Base-by-base conservation (phyloP, 1,284 basidiomycete species). In the Cystobasidium slooffiae region DNA sequence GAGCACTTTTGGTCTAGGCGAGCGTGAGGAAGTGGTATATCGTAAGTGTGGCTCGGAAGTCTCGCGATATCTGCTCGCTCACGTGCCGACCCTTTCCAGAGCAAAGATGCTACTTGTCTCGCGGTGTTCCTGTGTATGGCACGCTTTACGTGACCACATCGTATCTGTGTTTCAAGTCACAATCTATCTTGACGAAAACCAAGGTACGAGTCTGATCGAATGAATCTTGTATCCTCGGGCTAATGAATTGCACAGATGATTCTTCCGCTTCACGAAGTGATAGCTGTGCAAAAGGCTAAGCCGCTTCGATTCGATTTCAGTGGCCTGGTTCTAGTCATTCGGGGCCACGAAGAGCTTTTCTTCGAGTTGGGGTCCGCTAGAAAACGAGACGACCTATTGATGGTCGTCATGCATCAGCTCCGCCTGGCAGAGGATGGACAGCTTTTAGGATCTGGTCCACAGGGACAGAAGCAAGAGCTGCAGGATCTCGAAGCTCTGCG, bases 321-420 rank as follows among this genome's bases (percentile, higher is more conserved):
- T 78, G 96, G 94, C 7, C 87, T 98, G 22, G 89, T 93, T 41
- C 85, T 98, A 74, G 90, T 97, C 68, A 89, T 99, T 77, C 92
- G 92, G 79, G 96, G 96, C 0, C 92, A 97, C 81, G 96, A 98
- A 84, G 96, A 99, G 81, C 85, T 99, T 1, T 99, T 98, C 84
- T 91, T 98, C 78, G 96, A 98, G 83, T 96, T 99, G 80, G 85
- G 87, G 53, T 89, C 89, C 10, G 86, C 89, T 73, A 88, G 91
- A 67, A 89, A 91, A 66, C 88, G 94, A 44, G 86, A 89, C 75
- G 88, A 89, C 3, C 93, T 95, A 80, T 86, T 91, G 18, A 82
- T 82, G 3, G 84, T 94, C 18, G 84, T 99, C 58, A 89, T 94
- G 76, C 85, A 87, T 44, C 91, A 94, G 81, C 88, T 94, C 80